phyloP scores from a whole-genome alignment of 768 basidiomycete genomes.

The Kwoniella bestiolae region DNA sequence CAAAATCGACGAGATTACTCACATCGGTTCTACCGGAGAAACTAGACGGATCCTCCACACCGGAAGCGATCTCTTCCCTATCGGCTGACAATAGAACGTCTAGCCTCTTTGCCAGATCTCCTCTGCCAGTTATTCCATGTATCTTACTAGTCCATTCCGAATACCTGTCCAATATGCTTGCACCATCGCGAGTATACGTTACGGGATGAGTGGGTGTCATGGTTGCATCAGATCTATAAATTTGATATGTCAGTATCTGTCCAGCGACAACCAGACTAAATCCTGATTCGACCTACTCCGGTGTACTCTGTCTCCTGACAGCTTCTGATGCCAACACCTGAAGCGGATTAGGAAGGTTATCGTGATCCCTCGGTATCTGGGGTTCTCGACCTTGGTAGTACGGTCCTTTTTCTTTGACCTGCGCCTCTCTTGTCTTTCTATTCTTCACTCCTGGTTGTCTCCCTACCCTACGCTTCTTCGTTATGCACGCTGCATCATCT shows the following conservation, averaged over 20 bases:
- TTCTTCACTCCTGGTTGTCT: constrained; percentile 26
- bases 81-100: constrained; percentile 9
- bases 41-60: constrained; percentile 14
- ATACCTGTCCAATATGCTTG: constrained; percentile 15
- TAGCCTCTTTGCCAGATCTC: neutral
- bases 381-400: neutral
- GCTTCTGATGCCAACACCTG: constrained; percentile 25
- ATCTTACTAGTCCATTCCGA: constrained; percentile 16
- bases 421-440: constrained; percentile 6
- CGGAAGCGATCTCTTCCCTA: neutral
- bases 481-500: constrained; percentile 15
- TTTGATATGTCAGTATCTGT: neutral
- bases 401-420: neutral
- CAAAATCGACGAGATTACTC: no score
- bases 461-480: constrained; percentile 18
- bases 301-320: constrained; percentile 18
- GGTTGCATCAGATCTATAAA: constrained; percentile 5
- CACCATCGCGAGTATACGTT: constrained; percentile 1
- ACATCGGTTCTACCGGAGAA: constrained; percentile 24
- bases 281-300: constrained; percentile 29
- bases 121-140: constrained; percentile 3
- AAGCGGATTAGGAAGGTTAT: constrained; percentile 22
- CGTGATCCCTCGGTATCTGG: constrained; percentile 6
- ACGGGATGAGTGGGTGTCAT: neutral
- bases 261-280: no score